A percentile compares a stretch with the other conserved stretches of the same genome.
Conservation (phyloP, 2,329 filamentous ascomycete genomes). For the Pseudogymnoascus sp. region DNA sequence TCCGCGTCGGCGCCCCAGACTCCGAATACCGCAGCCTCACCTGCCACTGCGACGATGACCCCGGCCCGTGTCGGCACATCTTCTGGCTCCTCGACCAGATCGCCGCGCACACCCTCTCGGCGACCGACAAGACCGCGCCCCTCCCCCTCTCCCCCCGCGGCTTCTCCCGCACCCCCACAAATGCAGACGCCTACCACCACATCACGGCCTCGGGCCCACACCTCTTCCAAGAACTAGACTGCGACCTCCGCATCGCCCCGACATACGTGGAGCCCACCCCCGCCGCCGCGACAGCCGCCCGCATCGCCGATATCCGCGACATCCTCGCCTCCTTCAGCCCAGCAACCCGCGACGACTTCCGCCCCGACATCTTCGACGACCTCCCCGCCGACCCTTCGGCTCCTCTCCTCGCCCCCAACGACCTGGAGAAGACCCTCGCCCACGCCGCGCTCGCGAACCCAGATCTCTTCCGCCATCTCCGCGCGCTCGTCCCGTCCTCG, state of each 20-base stretch:
- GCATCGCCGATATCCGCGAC: slow-evolving; percentile 1
- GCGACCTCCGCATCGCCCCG: background rate
- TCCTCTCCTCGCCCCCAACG: background rate
- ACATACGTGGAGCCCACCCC: background rate
- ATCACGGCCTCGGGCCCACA: background rate
- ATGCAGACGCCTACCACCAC: background rate
- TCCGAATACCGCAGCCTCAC: background rate
- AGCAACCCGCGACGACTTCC: slow-evolving; percentile 4
- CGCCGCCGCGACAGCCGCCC: background rate
- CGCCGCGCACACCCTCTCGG: background rate
- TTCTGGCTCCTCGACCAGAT: slow-evolving; percentile 12
- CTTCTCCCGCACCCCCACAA: background rate
- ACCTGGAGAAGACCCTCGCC: slow-evolving; percentile 4
- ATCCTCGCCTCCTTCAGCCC: slow-evolving; percentile 8
- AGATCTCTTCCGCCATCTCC: slow-evolving; percentile 5
- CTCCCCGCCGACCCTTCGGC: background rate
- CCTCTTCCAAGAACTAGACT: background rate
- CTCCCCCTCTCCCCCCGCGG: background rate
- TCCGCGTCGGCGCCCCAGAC: slow-evolving; percentile 1
- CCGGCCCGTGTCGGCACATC: background rate
- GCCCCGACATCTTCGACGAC: slow-evolving; percentile 1
- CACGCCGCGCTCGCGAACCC: background rate
- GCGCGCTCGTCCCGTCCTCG: background rate
- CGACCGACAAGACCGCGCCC: background rate
- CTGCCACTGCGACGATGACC: background rate